Base-by-base conservation (phyloP, 352 stramenopile species). In the Aphanomyces cochlioides region DNA sequence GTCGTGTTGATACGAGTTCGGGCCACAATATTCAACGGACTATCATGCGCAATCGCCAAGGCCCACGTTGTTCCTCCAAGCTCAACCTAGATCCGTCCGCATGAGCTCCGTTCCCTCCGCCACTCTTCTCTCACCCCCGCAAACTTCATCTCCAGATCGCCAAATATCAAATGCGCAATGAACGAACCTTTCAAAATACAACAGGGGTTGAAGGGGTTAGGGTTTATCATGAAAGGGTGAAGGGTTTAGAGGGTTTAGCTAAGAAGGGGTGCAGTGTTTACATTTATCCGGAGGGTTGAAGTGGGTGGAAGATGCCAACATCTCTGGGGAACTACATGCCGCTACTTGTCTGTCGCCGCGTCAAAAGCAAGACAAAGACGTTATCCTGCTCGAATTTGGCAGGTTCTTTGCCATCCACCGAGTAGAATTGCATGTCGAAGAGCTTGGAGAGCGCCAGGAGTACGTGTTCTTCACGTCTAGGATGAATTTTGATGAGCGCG, bases 31-130 rank as follows among this genome's bases (percentile, higher is more conserved):
- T 96, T 97, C 67, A 89, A 76, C 28, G 89, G 87, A 67, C 93
- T 75, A 72, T 93, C 78, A 54, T 94, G 78, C 13, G 93, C 94
- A 43, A 99, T 91, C 28, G 93, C 93, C 37, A 96, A 82, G 38
- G 97, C 78, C 86, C 96, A 99, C 58, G 94, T 96, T 39, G 96
- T 98, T 40, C 96, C 96, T 56, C 96, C 96, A 54, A 96, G 88
- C 86, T 99, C 96, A 28, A 99, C 75, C 77, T 83, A 57, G 36
- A 37, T 12, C 28, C 28, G 28, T 28, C 28, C 28, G 2, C 2
- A 28, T 28, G 28, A 28, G 28, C 28, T 28, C 2, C 28, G 28
- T 28, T 28, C 28, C 28, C 28, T 28, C 28, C 28, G 28, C 28
- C 28, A 28, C 43, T 56, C 40, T 1, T 36, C n/a, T 7, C 37